Conservation (phyloP, 1,284 basidiomycete species). For the Rhodotorula sp. region DNA sequence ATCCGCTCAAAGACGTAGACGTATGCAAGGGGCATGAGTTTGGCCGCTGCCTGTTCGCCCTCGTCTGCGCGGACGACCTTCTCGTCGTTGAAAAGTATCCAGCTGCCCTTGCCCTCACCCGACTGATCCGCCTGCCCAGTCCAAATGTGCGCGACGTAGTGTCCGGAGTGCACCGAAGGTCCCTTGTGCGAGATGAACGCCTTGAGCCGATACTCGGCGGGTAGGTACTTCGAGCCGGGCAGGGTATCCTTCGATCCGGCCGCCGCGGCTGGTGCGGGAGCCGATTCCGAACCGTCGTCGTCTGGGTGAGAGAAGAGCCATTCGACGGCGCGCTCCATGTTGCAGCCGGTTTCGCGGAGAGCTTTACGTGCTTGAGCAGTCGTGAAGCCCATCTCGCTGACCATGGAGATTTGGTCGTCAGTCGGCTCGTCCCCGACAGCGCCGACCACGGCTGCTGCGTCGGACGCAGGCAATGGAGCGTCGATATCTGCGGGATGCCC, state of each 20-base stretch:
- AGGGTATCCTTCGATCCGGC: constrained; percentile 20
- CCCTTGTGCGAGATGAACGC: constrained; percentile 98
- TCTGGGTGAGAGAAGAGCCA: constrained; percentile 97
- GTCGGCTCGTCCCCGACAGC: constrained; percentile 57
- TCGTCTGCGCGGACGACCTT: constrained; percentile 82
- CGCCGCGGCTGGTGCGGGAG: constrained; percentile 41
- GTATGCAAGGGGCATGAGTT: constrained; percentile 77
- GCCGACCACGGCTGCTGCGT: constrained; percentile 42
- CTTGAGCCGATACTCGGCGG: constrained; percentile 76
- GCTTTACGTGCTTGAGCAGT: constrained; percentile 81
- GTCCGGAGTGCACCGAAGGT: constrained; percentile 88
- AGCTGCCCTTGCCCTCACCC: constrained; percentile 56
- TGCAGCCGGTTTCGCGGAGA: constrained; percentile 71
- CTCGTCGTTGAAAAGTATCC: constrained; percentile 93
- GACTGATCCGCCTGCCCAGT: constrained; percentile 41
- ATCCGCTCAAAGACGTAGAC: constrained; percentile 73
- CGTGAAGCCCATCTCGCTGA: constrained; percentile 92
- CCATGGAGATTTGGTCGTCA: constrained; percentile 61
- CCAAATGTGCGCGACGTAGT: constrained; percentile 82
- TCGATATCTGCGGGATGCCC: constrained; percentile 67
- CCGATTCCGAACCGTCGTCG: constrained; percentile 68
- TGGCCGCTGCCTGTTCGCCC: constrained; percentile 61
- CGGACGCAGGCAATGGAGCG: constrained; percentile 60
- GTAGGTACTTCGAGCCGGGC: constrained; percentile 54
- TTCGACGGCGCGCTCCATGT: constrained; percentile 82